Conservation (phyloP, 352 stramenopile species). For the Pythium insidiosum region DNA sequence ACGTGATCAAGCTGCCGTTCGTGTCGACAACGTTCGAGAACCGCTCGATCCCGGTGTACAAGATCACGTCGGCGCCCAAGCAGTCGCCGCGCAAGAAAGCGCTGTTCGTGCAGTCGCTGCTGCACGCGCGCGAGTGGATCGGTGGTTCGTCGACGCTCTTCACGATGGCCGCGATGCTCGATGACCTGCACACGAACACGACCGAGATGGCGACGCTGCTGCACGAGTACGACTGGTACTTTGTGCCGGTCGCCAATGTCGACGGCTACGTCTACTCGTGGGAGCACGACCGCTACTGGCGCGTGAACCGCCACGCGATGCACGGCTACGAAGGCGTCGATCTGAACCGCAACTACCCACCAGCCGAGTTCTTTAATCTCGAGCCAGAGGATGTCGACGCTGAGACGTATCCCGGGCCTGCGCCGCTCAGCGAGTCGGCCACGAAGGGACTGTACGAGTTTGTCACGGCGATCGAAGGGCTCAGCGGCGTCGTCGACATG, state of each 20-base stretch:
- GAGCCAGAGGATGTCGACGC: constrained; percentile 23
- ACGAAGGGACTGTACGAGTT: constrained; percentile 44
- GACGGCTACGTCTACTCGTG: constrained; percentile 75
- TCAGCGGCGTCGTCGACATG: constrained; percentile 56
- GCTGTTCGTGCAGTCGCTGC: constrained; percentile 56
- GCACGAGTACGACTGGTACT: constrained; percentile 63
- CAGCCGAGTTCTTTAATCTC: constrained; percentile 46
- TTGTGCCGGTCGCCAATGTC: constrained; percentile 73
- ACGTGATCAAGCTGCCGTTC: constrained; percentile 44
- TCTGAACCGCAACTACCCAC: constrained; percentile 68
- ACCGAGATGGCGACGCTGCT: constrained; percentile 5
- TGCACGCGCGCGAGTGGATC: constrained; percentile 34
- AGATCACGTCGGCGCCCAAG: constrained; percentile 28
- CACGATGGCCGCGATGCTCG: constrained; percentile 14
- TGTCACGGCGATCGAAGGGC: constrained; percentile 26
- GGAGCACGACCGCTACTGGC: constrained; percentile 54
- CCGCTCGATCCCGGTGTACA: constrained; percentile 47
- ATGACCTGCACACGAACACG: constrained; percentile 7
- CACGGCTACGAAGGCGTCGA: constrained; percentile 50
- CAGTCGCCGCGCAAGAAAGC: constrained; percentile 20
- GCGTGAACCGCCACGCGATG: constrained; percentile 34
- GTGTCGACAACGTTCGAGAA: constrained; percentile 47
- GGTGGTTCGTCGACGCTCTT: constrained; percentile 13
- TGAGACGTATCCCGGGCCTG: constrained; percentile 51
- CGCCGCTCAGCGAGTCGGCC: constrained; percentile 50